Evolutionary conservation across 1,284 basidiomycete genomes (phyloP), one percentile per base, ranked within the genome.

Genomic region (Boletus hoseneyae): DNA sequence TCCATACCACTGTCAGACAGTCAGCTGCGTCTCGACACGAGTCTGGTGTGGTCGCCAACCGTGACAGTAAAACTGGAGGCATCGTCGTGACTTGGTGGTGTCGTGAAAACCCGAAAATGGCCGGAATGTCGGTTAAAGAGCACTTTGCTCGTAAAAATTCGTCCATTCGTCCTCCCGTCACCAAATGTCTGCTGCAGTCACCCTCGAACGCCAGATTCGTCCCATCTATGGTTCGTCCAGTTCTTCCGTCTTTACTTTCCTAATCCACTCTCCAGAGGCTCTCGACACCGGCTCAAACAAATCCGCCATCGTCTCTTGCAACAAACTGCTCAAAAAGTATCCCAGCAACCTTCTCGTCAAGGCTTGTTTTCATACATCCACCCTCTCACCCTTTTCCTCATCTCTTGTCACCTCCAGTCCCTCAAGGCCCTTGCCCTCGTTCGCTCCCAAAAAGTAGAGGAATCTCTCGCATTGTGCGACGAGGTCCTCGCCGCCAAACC

Each of bases 211-310:
- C 60, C 87, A 90, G 71, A 80, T 90, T 66, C 82, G 83, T 56
- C 86, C 84, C 54, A 83, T 90, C 65, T 90, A 90, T 63, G 87
- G 87, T 89, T 47, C 55, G 77, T 52, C 33, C 12, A 7, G 3
- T 21, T n/a, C n/a, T n/a, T n/a, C n/a, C n/a, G n/a, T n/a, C n/a
- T n/a, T n/a, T n/a, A n/a, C 21, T 21, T 21, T 21, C 21, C 21
- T 21, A 21, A 21, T 21, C 5, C 21, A 21, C 21, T 21, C 42
- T 54, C 5, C 58, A 93, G 90, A 92, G 76, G 83, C 90, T 36
- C 73, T 93, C 55, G 90, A 93, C 71, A 85, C 82, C 37, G 82
- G 82, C 45, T 89, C 88, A n/a, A 85, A 85, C 72, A 92, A 92
- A 72, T 83, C 85, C 30, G 90, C 89, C 18, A 77, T 93, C 46